Percentiles rank a stretch among this genome's conserved stretches.
phyloP scores from a whole-genome alignment of 352 stramenopile species.

The Phytophthora pisi region DNA sequence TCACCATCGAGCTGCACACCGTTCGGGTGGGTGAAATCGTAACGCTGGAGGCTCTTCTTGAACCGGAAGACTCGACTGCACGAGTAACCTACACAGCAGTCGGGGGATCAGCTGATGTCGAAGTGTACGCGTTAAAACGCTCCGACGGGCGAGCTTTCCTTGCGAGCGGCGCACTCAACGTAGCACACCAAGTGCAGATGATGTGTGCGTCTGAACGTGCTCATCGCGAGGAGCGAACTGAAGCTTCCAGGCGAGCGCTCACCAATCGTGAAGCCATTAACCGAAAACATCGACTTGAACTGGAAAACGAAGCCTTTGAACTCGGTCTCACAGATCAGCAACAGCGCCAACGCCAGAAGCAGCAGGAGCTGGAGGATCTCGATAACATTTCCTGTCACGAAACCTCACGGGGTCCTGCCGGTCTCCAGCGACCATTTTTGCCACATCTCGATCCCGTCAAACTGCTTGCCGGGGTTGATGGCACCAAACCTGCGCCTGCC shows the following conservation, averaged over 20 bases:
- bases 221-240: constrained; percentile 24
- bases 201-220: constrained; percentile 20
- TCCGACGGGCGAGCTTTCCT: constrained; percentile 24
- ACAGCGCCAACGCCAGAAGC: constrained; percentile 23
- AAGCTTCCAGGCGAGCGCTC: constrained; percentile 20
- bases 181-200: constrained; percentile 12
- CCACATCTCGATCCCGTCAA: constrained; percentile 24
- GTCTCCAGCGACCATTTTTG: constrained; percentile 24
- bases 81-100: constrained; percentile 30
- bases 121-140: constrained; percentile 51
- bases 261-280: constrained; percentile 10
- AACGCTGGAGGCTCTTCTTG: constrained; percentile 42
- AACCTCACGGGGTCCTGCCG: constrained; percentile 1
- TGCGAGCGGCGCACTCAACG: constrained; percentile 5
- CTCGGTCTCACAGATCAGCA: constrained; percentile 27
- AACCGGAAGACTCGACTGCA: constrained; percentile 20
- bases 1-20: constrained; percentile 46
- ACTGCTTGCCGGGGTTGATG: constrained; percentile 17
- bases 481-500: constrained; percentile 7
- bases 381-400: constrained; percentile 7
- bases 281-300: constrained; percentile 19
- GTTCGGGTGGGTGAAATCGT: constrained; percentile 41
- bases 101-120: constrained; percentile 43
- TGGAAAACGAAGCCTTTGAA: constrained; percentile 29
- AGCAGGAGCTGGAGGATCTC: constrained; percentile 26